Evolutionary conservation across 2,329 filamentous ascomycete genomes (phyloP), one percentile per base, ranked within the genome.

Genomic region (Venturia pyrina): DNA sequence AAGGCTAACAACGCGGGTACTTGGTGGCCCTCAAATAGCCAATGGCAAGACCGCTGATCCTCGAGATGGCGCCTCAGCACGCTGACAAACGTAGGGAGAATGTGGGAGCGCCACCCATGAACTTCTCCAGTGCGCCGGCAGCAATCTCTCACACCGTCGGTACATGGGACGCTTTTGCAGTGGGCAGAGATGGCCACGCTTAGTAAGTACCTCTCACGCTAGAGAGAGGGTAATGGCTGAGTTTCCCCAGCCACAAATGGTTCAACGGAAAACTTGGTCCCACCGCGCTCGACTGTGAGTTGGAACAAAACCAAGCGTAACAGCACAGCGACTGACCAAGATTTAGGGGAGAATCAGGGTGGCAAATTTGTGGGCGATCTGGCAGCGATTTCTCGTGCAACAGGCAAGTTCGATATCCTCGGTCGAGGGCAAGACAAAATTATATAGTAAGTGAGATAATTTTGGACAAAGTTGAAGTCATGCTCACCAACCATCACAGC

Each of bases 51-150:
- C 17, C 15, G 10, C n/a, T 11, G 15, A 10, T 8, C 15, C 5
- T 37, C 53, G 17, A 37, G 17, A 37, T 34, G 24, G 19, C 19
- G 19, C 6, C 13, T 10, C 5, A 21, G 15, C 5, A 59, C 3
- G 53, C 53, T 59, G 11, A 59, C 13, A 37, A 28, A 19, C 15
- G 4, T n/a, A 74, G 73, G 72, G 71, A 64, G 46, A 8, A 28
- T 32, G 15, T 66, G 8, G 66, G 65, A n/a, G 64, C 64, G 11
- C 34, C 61, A 15, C 21, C 48, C 21, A 53, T 8, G 48, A 37
- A 37, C 15, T 59, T 59, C 19, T n/a, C 53, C 32, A 59, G 53
- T 37, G 53, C 15, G 5, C 53, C 53, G 15, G 28, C 24, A 6
- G 53, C 53, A 13, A 6, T 37, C 15, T 59, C 53, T n/a, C 53